These are phyloP conservation scores for Carex sylvatica DNA, from an alignment of 202 grass and related monocot species.

Conservation along the genomic window DNA sequence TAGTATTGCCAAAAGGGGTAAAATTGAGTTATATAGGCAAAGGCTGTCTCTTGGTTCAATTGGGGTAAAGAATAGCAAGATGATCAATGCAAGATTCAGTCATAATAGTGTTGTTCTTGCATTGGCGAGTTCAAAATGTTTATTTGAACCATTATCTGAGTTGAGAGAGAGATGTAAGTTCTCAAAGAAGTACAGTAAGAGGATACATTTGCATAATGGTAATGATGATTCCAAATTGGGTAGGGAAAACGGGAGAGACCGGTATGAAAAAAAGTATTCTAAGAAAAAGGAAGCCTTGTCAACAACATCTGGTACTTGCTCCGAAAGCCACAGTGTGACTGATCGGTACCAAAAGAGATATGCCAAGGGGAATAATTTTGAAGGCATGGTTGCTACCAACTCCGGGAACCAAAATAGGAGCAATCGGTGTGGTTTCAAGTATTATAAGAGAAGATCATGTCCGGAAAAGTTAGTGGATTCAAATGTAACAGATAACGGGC, in stretches of 20 bases:
- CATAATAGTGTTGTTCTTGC: constrained; percentile 53
- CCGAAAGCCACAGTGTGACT: background rate
- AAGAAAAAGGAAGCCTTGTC: constrained; percentile 7
- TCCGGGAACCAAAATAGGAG: background rate
- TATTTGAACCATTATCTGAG: background rate
- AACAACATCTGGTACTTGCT: background rate
- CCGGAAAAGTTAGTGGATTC: background rate
- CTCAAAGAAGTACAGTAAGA: constrained; percentile 17
- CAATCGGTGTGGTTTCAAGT: constrained; percentile 5
- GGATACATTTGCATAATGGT: background rate
- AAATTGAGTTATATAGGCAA: constrained; percentile 27
- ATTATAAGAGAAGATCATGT: constrained; percentile 23
- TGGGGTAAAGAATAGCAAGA: background rate
- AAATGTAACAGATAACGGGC: background rate
- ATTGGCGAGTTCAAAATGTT: constrained; percentile 29
- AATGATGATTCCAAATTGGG: background rate
- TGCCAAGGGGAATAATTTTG: background rate
- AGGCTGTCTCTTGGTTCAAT: background rate
- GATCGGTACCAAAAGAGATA: constrained; percentile 14
- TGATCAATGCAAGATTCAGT: background rate
- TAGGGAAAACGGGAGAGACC: constrained; percentile 30
- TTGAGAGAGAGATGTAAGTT: background rate
- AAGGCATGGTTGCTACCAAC: background rate
- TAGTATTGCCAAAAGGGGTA: constrained; percentile 7
- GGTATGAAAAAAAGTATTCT: constrained; percentile 11